Evolutionary conservation across 495 filamentous ascomycete species (phyloP).

Genomic region (Xylaria castorea): DNA sequence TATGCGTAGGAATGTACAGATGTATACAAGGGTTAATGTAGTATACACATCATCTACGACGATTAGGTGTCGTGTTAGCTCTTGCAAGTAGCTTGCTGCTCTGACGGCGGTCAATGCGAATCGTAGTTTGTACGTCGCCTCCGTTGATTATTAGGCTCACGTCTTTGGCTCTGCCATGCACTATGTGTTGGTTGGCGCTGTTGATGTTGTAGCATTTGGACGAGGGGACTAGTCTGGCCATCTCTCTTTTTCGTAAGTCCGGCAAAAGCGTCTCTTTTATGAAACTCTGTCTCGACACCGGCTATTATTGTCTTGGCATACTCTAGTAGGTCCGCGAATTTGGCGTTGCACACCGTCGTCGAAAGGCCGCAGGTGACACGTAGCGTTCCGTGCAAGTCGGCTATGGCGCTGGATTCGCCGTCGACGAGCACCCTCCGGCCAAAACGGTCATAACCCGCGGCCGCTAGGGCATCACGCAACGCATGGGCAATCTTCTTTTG

Average conservation of each 20-base stretch:
- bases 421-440: conserved; percentile 47
- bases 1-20: neutral
- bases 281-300: conserved; percentile 15
- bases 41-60: neutral
- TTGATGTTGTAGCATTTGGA: neutral
- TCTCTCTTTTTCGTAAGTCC: no score
- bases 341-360: conserved; percentile 32
- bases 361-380: conserved; percentile 19
- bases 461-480: conserved; percentile 61
- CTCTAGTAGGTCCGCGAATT: conserved; percentile 33
- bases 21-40: neutral
- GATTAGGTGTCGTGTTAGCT: neutral
- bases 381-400: conserved; percentile 41
- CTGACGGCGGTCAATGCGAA: neutral
- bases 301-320: conserved; percentile 30
- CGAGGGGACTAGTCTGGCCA: neutral
- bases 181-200: neutral
- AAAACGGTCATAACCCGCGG: conserved; percentile 60
- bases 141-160: neutral
- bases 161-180: neutral
- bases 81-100: neutral
- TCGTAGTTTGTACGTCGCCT: neutral
- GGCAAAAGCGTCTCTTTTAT: neutral
- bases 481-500: conserved; percentile 59
- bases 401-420: conserved; percentile 24